A percentile compares a stretch with the other conserved stretches of the same genome.
phyloP scores from a whole-genome alignment of 2,329 filamentous ascomycete genomes.

The Hymenoscyphus infarciens region DNA sequence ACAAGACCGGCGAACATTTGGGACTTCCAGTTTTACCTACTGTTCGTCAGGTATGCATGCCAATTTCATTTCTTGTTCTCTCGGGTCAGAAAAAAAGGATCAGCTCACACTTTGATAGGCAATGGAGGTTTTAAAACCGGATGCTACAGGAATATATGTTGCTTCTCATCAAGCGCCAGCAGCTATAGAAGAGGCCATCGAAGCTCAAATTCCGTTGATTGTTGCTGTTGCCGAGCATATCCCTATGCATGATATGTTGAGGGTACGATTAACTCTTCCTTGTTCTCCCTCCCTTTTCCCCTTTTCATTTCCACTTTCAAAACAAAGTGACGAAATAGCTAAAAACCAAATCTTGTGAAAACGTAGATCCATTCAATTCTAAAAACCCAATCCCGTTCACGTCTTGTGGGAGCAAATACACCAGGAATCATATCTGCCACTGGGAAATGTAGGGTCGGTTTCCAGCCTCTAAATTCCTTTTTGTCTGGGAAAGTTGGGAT shows the following conservation, averaged over 20 bases:
- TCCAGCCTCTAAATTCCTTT: conserved; percentile 73
- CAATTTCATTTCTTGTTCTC: no score
- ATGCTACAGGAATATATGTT: conserved; percentile 77
- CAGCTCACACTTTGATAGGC: conserved; percentile 44
- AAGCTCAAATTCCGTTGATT: conserved; percentile 71
- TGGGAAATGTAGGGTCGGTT: conserved; percentile 67
- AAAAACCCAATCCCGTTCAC: conserved; percentile 63
- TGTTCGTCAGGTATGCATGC: conserved; percentile 57
- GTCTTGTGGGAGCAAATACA: conserved; percentile 69
- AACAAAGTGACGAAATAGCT: neutral
- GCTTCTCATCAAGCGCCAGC: conserved; percentile 68
- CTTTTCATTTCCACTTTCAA: neutral
- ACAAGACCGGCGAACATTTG: conserved; percentile 66
- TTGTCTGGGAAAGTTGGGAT: conserved; percentile 65
- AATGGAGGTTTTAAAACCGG: conserved; percentile 65
- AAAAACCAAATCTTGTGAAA: neutral
- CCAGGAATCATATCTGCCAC: conserved; percentile 72
- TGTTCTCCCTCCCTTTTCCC: neutral
- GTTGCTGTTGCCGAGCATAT: conserved; percentile 74
- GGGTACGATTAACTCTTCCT: conserved; percentile 53
- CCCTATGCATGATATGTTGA: conserved; percentile 67
- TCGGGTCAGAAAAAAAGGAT: no score
- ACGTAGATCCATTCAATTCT: conserved; percentile 63
- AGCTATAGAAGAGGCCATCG: conserved; percentile 77
- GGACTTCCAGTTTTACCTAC: conserved; percentile 68